Base-by-base conservation (phyloP, 768 basidiomycete species). In the Amanita exitialis region DNA sequence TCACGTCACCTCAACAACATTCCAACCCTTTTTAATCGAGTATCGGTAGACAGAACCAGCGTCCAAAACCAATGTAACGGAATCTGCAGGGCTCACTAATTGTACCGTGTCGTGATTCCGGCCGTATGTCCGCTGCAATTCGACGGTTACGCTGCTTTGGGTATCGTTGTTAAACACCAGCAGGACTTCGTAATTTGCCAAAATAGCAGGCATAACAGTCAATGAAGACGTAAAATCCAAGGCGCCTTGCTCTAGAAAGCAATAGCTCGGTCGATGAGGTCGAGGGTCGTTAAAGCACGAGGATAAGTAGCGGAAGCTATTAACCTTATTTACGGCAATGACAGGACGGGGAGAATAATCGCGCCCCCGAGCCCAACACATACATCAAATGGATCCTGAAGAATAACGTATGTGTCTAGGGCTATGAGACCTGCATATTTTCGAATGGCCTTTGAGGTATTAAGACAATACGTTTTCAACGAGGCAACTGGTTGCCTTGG, bases 111-210 rank as follows among this genome's bases (percentile, higher is more conserved):
- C 73, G 13, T 74, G 66, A 45, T 72, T 72, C 47, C 75, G 70
- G 42, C 80, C 82, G 56, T 85, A 85, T 64, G 85, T 77, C 32
- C 76, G 73, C 53, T 82, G 65, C 27, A 82, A 72, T 61, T 86
- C 82, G 34, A 86, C 68, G 38, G 82, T 78, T 53, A 80, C 75
- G 49, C 69, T 74, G 59, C 82, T 79, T 57, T 70, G 76, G 13
- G 80, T 83, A 58, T 86, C 83, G 63, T 86, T 86, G 45, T 75
- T 76, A 62, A 86, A 75, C 61, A 81, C 79, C 62, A 86, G 77
- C 49, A 78, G 70, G 61, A 85, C 74, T 59, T 83, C 83, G 67
- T 82, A 84, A 53, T 60, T 62, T 63, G 81, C 74, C 12, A 78
- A 69, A 57, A 72, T 66, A 25, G 73, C 75, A 53, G 83, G 83